Conservation (phyloP, 768 basidiomycete genomes). For the Trametes cubensis region DNA sequence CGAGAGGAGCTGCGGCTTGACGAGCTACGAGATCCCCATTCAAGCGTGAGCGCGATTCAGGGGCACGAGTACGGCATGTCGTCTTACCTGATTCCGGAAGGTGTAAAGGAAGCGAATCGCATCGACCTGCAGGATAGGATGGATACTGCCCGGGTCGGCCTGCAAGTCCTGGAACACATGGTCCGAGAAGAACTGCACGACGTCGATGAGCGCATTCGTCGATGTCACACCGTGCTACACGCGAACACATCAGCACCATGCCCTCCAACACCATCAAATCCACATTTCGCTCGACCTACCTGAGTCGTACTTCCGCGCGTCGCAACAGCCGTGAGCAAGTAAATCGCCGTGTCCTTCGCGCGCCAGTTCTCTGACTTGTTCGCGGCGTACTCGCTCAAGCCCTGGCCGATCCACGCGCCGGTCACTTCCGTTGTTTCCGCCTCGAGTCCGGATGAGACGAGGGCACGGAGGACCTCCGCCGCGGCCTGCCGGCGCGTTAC, state of each 20-base stretch:
- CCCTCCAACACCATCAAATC: neutral
- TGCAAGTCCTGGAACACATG: constrained; percentile 88
- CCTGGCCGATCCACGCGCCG: constrained; percentile 78
- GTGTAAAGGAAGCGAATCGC: constrained; percentile 94
- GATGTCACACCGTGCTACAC: constrained; percentile 88
- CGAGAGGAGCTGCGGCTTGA: constrained; percentile 89
- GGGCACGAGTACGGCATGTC: neutral
- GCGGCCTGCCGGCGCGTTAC: constrained; percentile 91
- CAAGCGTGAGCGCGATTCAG: neutral
- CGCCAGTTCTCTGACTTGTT: constrained; percentile 76
- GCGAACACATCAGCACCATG: constrained; percentile 5
- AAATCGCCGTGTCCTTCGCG: constrained; percentile 91
- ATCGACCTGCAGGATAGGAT: constrained; percentile 93
- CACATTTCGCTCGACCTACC: constrained; percentile 44
- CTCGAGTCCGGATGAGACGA: constrained; percentile 82
- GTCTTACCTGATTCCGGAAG: constrained; percentile 88
- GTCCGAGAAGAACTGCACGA: constrained; percentile 94
- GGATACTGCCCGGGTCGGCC: constrained; percentile 64
- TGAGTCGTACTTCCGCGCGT: constrained; percentile 84
- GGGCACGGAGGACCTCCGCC: constrained; percentile 91
- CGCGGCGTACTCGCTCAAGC: constrained; percentile 65
- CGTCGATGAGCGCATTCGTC: constrained; percentile 88
- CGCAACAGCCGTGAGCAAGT: constrained; percentile 91
- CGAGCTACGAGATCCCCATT: constrained; percentile 55
- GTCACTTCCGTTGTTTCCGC: constrained; percentile 86